Conservation (phyloP, 2,329 filamentous ascomycete species). For the Epichloe elymi region DNA sequence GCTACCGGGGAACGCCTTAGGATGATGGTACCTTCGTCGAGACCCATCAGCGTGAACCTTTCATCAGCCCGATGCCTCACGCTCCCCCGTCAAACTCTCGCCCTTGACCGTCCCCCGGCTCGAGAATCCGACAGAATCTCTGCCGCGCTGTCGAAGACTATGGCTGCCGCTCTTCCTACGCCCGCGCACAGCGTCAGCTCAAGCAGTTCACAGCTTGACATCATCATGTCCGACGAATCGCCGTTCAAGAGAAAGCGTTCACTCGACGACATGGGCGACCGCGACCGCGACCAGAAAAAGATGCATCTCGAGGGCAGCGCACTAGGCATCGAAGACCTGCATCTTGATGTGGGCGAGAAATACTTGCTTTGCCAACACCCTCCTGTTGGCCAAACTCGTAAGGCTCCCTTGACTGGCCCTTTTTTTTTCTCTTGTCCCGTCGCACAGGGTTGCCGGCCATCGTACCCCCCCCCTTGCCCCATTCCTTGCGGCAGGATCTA, state of each 20-base stretch:
- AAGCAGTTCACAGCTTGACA: slow-evolving; percentile 30
- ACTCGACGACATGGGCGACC: slow-evolving; percentile 41
- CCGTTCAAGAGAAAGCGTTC: slow-evolving; percentile 50
- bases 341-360: slow-evolving; percentile 53
- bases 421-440: slow-evolving; percentile 11
- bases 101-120: slow-evolving; percentile 39
- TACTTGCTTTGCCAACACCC: slow-evolving; percentile 44
- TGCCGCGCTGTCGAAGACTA: slow-evolving; percentile 32
- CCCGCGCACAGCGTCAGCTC: slow-evolving; percentile 51
- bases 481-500: slow-evolving; percentile 12
- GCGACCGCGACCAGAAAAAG: slow-evolving; percentile 47
- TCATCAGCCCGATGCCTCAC: slow-evolving; percentile 55
- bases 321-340: slow-evolving; percentile 50
- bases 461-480: not conserved
- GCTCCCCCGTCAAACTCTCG: slow-evolving; percentile 43
- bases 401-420: slow-evolving; percentile 37
- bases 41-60: slow-evolving; percentile 40
- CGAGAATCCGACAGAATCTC: slow-evolving; percentile 34
- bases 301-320: slow-evolving; percentile 47
- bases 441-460: slow-evolving; percentile 3
- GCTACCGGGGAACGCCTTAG: not conserved
- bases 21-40: slow-evolving; percentile 10
- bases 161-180: slow-evolving; percentile 41
- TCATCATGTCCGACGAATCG: slow-evolving; percentile 37
- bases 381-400: slow-evolving; percentile 37